Base-by-base conservation (phyloP, 805 yeast species). In the Schizosaccharomyces osmophilus region DNA sequence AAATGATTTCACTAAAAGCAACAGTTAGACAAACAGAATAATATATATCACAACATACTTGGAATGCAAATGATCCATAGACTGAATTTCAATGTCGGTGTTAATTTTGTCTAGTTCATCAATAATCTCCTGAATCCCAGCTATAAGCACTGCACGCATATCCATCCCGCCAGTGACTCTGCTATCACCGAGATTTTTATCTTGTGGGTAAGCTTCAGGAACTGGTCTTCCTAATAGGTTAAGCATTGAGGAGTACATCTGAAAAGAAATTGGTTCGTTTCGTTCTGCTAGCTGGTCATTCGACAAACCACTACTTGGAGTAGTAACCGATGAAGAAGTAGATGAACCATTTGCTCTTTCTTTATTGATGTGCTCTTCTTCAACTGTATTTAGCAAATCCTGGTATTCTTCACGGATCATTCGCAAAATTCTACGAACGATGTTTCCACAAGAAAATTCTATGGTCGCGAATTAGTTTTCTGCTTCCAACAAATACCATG, bases 11-110 rank as follows among this genome's bases (percentile, higher is more conserved):
- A 45, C 51, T 45, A 45, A 45, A 45, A 43, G 15, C 9, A 43
- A 24, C 51, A 8, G 26, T 19, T 24, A 19, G 51, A n/a, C 26
- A 45, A n/a, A 24, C 6, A 8, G 32, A 31, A 2, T n/a, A 9
- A 19, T 13, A 8, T 19, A 24, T 61, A 87, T 74, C 36, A 79
- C 69, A 55, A 73, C 69, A 61, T 75, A 78, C 64, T 88, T 85
- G 68, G 93, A 97, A 72, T 90, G 97, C 69, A 93, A 87, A 74
- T 93, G 77, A 69, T 93, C 99, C 45, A 84, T 84, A 19, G 95
- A 84, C 82, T 88, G 86, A 63, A 83, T 80, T 71, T 88, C 95
- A 51, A 93, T 83, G 62, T 90, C 90, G 67, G 90, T 97, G 68
- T 87, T 89, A 57, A 86, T 85, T 67, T 85, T 85, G 29, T 84